Base-by-base conservation (phyloP, 306 rosid genomes). In the Begonia masoniana region DNA sequence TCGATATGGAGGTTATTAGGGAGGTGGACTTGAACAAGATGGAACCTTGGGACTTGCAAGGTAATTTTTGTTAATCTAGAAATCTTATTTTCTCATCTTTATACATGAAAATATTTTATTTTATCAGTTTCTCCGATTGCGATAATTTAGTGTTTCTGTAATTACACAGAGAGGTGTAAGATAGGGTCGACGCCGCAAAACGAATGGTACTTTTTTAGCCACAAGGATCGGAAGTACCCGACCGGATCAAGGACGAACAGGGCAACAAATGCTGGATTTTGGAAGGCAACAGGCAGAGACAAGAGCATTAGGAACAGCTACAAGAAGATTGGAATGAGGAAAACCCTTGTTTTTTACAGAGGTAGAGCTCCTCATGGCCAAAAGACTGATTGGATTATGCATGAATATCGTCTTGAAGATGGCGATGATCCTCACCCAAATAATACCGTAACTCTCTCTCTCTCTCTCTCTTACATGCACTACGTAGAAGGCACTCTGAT, bases 1-100 rank as follows among this genome's bases (percentile, higher is more conserved):
- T 91, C 61, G 96, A 91, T 57, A 85, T 91, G 96, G 97, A 85
- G 55, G 97, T 91, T 54, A 76, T 91, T 26, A 59, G 96, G 65
- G 97, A 91, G 76, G 94, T 91, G 17, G 97, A 91, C 74, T 75
- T 91, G 86, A 91, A 91, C 76, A 86, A 83, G 88, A 76, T 86
- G 76, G 97, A 91, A 54, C 97, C 97, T 43, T 91, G 97, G 97
- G 96, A 91, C 41, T 71, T 91, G 74, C 97, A 91, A 85, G 97
- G 97, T 88, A 70, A 41, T 17, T 50, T 50, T 14, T 15, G 0
- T 50, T 15, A 50, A 50, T 15, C 19, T 14, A 10, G 10, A 5
- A 50, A 31, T 31, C 39, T 31, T 31, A 31, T 31, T 9, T 15
- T 50, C 21, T 15, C 26, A 45, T 10, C 49, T 45, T 45, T 12